Conservation (phyloP, 345 rosid genomes). For the Kandelia obovata region DNA sequence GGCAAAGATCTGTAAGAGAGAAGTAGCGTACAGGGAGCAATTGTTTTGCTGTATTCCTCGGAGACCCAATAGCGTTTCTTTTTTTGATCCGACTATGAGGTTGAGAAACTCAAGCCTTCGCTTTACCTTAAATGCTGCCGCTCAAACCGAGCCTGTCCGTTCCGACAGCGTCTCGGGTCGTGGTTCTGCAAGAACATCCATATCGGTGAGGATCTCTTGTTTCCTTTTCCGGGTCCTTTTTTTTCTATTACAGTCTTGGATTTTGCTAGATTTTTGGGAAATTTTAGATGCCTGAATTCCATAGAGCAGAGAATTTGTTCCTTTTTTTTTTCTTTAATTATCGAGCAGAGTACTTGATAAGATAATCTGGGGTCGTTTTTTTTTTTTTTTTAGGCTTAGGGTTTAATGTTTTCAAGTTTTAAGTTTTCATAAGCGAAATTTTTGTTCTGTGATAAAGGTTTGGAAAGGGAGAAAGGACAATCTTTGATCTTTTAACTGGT, state of each 20-base stretch:
- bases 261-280: not conserved
- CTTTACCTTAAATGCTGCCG: slow-evolving; percentile 38
- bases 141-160: slow-evolving; percentile 38
- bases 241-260: not conserved
- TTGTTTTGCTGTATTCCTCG: slow-evolving; percentile 25
- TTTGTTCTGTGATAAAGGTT: not conserved
- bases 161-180: slow-evolving; percentile 18
- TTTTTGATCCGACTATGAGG: slow-evolving; percentile 22
- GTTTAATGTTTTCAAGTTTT: not conserved
- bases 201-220: slow-evolving; percentile 42
- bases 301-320: not conserved
- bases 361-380: not conserved
- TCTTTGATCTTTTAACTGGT: not conserved
- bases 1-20: slow-evolving; percentile 38
- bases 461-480: not conserved
- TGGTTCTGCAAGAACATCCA: slow-evolving; percentile 28
- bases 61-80: slow-evolving; percentile 29
- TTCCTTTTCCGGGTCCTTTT: not conserved
- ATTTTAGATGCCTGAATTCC: not conserved
- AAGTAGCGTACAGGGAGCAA: slow-evolving; percentile 35
- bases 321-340: not conserved
- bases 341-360: not conserved
- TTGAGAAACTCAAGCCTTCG: slow-evolving; percentile 35
- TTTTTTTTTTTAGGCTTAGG: not conserved
- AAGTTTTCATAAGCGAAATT: not conserved